Evolutionary conservation across 257 asterid species (phyloP).

Genomic region (Solanum neorickii): DNA sequence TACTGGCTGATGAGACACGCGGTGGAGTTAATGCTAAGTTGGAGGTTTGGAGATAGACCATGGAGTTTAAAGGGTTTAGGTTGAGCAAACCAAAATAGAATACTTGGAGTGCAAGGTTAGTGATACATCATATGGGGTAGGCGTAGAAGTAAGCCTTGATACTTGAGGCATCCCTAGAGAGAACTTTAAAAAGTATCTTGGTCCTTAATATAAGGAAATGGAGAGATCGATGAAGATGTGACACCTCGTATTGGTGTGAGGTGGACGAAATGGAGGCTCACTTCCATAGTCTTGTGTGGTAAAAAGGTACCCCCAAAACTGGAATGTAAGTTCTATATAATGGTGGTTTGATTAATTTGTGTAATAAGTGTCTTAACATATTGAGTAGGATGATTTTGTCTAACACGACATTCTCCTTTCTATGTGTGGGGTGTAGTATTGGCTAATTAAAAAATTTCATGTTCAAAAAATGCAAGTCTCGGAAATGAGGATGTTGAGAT

Average conservation of each 20-base stretch:
- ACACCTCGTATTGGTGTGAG: not conserved
- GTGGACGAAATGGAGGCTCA: not conserved
- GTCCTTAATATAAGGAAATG: not conserved
- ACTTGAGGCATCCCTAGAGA: not conserved
- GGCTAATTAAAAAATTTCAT: not conserved
- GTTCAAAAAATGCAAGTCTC: not conserved
- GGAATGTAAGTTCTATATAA: not conserved
- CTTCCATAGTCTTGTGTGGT: not conserved
- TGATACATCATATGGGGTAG: not conserved
- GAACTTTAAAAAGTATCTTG: not conserved
- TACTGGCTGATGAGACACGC: not conserved
- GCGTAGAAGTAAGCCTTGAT: not conserved
- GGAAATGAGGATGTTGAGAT: not conserved
- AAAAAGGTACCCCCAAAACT: not conserved
- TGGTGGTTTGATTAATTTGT: not conserved
- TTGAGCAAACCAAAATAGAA: not conserved
- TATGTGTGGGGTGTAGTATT: not conserved
- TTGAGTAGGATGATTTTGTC: not conserved
- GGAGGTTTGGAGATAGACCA: not conserved
- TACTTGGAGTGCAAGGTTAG: not conserved
- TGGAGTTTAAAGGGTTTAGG: not conserved
- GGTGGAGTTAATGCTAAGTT: not conserved
- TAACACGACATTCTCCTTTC: not conserved
- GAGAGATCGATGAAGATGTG: not conserved
- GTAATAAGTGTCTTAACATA: not conserved